phyloP scores from a whole-genome alignment of 805 yeast species.

The Metschnikowia santaceciliae region DNA sequence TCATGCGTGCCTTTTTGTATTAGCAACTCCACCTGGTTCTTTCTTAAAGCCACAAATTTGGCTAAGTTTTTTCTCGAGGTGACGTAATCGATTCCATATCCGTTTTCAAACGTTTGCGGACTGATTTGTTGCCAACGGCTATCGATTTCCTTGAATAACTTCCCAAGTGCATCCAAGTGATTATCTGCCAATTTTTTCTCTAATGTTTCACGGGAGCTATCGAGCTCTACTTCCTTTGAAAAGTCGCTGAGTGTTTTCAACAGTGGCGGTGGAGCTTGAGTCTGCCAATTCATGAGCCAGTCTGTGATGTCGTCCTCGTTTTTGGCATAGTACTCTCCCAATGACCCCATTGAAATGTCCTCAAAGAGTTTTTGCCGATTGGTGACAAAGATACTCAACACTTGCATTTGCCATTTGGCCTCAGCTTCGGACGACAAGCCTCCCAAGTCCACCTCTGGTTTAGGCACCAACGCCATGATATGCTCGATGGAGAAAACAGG shows the following conservation, averaged over 20 bases:
- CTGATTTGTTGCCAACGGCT: not conserved
- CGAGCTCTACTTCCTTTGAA: constrained; percentile 18
- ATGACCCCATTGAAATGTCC: constrained; percentile 16
- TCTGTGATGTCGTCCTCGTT: constrained; percentile 21
- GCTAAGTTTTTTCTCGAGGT: constrained; percentile 28
- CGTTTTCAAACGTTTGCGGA: not conserved
- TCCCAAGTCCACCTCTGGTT: constrained; percentile 19
- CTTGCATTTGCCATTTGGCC: constrained; percentile 30
- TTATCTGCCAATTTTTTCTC: constrained; percentile 9
- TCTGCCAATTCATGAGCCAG: constrained; percentile 29
- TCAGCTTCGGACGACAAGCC: constrained; percentile 19
- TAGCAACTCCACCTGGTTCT: constrained; percentile 19
- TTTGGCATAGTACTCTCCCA: constrained; percentile 25
- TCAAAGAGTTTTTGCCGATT: constrained; percentile 27
- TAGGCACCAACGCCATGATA: constrained; percentile 19
- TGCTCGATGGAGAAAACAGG: constrained; percentile 35
- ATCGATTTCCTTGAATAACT: constrained; percentile 3
- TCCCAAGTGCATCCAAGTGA: constrained; percentile 7
- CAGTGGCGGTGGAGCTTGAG: constrained; percentile 11
- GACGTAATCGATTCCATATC: constrained; percentile 20
- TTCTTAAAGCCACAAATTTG: constrained; percentile 21
- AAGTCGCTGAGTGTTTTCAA: constrained; percentile 18
- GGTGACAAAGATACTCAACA: constrained; percentile 27
- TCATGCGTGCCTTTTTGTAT: constrained; percentile 13
- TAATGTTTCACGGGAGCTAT: constrained; percentile 24